Base-by-base conservation (phyloP, 164 flowering plant species). In the Umbilicus rupestris region DNA sequence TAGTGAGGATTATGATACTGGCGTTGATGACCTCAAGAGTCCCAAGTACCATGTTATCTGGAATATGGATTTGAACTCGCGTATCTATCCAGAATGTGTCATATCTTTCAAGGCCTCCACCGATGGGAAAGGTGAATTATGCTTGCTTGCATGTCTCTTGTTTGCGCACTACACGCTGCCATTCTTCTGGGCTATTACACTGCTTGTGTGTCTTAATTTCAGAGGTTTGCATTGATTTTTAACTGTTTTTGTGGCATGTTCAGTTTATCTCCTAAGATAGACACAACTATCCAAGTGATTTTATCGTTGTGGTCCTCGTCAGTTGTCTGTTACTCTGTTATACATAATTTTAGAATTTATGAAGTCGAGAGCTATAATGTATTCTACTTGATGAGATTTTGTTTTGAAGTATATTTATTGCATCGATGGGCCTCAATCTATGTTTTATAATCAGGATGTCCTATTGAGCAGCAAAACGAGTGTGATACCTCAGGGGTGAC, bases 71-170 rank as follows among this genome's bases (percentile, higher is more conserved):
- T 72, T 81, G 80, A 88, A 77, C 73, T 78, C 96, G 31, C 97
- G 90, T 72, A 83, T 95, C 35, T 86, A 73, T 70, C 97, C 99
- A 1, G 97, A 89, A 70, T 87, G 72, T 81, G 83, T 83, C 73
- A 84, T 95, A 74, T 85, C 94, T 82, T 89, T 89, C 87, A 90
- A 76, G 87, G 67, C 78, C 62, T 71, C 85, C 65, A 64, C 83
- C 39, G 67, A 67, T 47, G 45, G 70, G 49, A 77, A 81, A 95
- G 99, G 99, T 95, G 79, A 82, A 10, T 17, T 78, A 7, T 58
- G 59, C 74, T 72, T 10, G 16, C 60, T 72, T 65, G 60, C 20
- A 29, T 10, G 65, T 35, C 66, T 59, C 33, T 67, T 49, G 20
- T 6, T 47, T 22, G 10, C 4, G 49, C 24, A 5, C 2, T 47